Evolutionary conservation across 1,284 basidiomycete genomes (phyloP).

Genomic region (Leccinum griseonigrum): DNA sequence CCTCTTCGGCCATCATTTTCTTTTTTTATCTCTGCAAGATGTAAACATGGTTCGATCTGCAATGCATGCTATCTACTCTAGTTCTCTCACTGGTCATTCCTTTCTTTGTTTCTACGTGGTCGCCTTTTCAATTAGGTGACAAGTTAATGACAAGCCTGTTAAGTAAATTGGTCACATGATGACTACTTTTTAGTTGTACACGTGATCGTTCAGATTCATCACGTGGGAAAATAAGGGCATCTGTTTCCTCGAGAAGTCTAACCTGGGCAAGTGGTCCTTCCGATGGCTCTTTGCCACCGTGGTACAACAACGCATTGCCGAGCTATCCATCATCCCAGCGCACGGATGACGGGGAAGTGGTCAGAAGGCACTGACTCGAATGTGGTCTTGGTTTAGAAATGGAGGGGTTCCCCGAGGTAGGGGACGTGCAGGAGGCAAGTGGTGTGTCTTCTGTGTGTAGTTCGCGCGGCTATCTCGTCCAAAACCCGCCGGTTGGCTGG

Average conservation of each 20-base stretch:
- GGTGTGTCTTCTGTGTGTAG: not conserved
- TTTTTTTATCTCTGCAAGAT: constrained; percentile 26
- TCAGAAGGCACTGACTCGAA: not conserved
- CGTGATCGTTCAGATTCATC: constrained; percentile 24
- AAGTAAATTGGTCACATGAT: constrained; percentile 1
- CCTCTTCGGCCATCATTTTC: not conserved
- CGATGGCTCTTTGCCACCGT: constrained; percentile 3
- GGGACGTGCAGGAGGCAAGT: constrained; percentile 5
- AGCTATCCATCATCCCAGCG: not conserved
- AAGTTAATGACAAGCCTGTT: not conserved
- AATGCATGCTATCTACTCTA: constrained; percentile 26
- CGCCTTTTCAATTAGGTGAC: constrained; percentile 2
- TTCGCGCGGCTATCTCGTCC: constrained; percentile 2
- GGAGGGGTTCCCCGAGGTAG: constrained; percentile 8
- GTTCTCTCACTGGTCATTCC: constrained; percentile 8
- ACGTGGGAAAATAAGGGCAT: constrained; percentile 22
- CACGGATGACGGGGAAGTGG: not conserved
- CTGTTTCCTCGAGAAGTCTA: constrained; percentile 6
- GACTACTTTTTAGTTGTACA: constrained; percentile 5
- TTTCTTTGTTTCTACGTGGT: constrained; percentile 7
- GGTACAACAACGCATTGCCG: not conserved
- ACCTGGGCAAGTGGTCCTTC: constrained; percentile 7
- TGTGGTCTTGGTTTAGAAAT: not conserved
- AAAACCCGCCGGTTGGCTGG: constrained; percentile 1
- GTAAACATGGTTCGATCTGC: constrained; percentile 26